phyloP scores from a whole-genome alignment of 2,329 filamentous ascomycete species.

The Berkeleyomyces rouxiae region DNA sequence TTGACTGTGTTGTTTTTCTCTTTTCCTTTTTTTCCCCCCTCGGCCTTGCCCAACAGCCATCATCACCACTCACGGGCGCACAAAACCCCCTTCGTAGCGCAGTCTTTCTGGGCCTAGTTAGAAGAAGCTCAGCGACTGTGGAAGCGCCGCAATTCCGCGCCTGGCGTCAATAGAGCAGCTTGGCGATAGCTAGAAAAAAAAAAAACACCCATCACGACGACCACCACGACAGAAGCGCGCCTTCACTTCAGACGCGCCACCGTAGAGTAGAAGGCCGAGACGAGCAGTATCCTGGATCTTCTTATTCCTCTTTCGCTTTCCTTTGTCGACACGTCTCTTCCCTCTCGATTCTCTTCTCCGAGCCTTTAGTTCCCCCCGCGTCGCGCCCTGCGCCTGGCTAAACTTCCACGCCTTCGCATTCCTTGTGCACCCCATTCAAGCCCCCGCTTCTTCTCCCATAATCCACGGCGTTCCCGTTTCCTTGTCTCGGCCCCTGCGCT shows the following conservation, averaged over 20 bases:
- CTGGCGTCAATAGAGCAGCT: too few species aligned
- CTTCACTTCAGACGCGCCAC: not conserved
- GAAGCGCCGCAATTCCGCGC: too few species aligned
- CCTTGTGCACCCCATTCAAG: too few species aligned
- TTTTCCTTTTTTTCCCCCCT: not conserved
- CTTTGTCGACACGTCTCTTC: not conserved
- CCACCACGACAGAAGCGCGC: not conserved
- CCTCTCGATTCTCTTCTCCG: not conserved
- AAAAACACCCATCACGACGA: not conserved
- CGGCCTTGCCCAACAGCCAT: not conserved
- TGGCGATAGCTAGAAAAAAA: not conserved
- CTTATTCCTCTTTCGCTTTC: not conserved
- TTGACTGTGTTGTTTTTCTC: not conserved
- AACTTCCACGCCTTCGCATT: not conserved
- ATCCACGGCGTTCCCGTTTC: too few species aligned
- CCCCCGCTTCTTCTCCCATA: too few species aligned
- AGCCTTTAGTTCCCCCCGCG: not conserved
- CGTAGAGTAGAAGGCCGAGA: not conserved
- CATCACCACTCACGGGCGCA: too few species aligned
- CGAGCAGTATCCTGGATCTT: not conserved
- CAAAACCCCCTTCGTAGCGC: too few species aligned
- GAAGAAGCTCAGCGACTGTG: too few species aligned
- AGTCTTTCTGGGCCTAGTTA: too few species aligned
- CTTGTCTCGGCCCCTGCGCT: not conserved
- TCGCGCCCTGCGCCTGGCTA: constrained; percentile 7